These are phyloP conservation scores for Citrullus amarus DNA, from an alignment of 306 rosid genomes.

Conservation along the genomic window DNA sequence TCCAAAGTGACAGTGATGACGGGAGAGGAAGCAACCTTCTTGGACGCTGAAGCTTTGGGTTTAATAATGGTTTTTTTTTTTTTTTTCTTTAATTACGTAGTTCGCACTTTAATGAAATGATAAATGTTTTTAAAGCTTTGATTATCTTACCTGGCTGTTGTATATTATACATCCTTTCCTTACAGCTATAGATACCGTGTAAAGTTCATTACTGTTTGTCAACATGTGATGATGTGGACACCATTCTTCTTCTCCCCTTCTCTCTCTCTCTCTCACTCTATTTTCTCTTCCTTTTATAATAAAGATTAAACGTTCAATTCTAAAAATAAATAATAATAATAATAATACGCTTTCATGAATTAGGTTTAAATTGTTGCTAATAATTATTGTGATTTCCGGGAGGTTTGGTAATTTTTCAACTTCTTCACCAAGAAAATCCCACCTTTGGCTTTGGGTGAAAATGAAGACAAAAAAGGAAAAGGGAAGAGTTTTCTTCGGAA, in stretches of 20 bases:
- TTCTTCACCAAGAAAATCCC: not conserved
- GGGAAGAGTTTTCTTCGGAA: no score
- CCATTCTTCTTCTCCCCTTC: not conserved
- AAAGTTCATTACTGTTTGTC: not conserved
- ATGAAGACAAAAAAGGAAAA: not conserved
- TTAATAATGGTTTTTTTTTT: not conserved
- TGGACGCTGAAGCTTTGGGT: not conserved
- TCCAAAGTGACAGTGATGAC: not conserved
- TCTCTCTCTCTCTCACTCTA: not conserved
- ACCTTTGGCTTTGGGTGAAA: not conserved
- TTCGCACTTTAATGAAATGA: not conserved
- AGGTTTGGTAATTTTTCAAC: not conserved
- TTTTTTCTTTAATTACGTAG: not conserved
- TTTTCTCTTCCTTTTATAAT: not conserved
- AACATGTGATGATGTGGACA: not conserved
- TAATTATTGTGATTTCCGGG: not conserved
- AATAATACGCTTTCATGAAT: not conserved
- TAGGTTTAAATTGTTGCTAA: not conserved
- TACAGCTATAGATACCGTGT: conserved; percentile 2
- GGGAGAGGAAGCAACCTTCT: not conserved
- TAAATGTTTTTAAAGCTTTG: not conserved
- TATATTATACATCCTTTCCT: not conserved
- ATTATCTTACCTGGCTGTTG: conserved; percentile 2
- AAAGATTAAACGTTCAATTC: not conserved
- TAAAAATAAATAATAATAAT: no score